Percentiles rank a stretch among this genome's conserved stretches.
Conservation (phyloP, 2,329 filamentous ascomycete species). For the Phaeosphaeria sp. region DNA sequence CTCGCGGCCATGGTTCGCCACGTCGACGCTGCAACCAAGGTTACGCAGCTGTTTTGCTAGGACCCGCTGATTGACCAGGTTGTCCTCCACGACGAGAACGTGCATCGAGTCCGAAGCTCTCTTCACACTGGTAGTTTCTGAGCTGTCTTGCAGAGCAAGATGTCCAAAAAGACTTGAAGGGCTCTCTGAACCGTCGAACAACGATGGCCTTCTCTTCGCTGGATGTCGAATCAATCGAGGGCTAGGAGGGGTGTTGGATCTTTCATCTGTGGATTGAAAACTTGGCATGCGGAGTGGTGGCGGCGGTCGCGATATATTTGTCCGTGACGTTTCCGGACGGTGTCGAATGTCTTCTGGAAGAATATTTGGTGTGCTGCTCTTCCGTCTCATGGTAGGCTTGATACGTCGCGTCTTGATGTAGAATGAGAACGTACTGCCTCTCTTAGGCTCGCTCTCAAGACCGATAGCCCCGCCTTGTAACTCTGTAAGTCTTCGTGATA, state of each 20-base stretch:
- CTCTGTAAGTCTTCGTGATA: constrained; percentile 39
- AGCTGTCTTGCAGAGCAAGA: constrained; percentile 9
- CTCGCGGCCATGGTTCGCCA: constrained; percentile 50
- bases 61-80: constrained; percentile 51
- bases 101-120: constrained; percentile 19
- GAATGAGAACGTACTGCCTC: constrained; percentile 42
- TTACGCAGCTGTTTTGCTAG: constrained; percentile 49
- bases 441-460: constrained; percentile 23
- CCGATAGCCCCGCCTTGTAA: constrained; percentile 43
- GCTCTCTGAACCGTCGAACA: background rate
- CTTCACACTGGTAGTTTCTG: constrained; percentile 10
- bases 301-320: constrained; percentile 5
- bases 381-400: constrained; percentile 14
- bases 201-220: background rate
- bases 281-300: constrained; percentile 6
- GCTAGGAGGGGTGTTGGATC: background rate
- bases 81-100: constrained; percentile 47
- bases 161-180: constrained; percentile 9
- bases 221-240: constrained; percentile 1
- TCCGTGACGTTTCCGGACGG: constrained; percentile 12
- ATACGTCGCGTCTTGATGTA: constrained; percentile 35
- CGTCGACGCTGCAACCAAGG: constrained; percentile 43
- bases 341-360: constrained; percentile 32
- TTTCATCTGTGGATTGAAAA: background rate
- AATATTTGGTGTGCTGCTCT: constrained; percentile 22